Percentiles rank a stretch among this genome's conserved stretches.
Conservation (phyloP, 2,329 filamentous ascomycete genomes). For the Sporothrix curviconia region DNA sequence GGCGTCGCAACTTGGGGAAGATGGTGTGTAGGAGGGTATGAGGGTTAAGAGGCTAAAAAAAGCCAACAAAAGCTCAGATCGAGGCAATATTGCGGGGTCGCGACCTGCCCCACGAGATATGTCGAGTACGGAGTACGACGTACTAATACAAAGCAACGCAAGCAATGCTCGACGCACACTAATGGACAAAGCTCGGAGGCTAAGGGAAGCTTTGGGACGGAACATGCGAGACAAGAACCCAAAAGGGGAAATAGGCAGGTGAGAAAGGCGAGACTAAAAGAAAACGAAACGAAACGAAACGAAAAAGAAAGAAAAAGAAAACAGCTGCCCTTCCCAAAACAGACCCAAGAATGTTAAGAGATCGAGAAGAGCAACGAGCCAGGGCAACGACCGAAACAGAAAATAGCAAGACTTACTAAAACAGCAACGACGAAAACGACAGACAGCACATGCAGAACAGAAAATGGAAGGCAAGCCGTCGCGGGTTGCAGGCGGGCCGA, state of each 20-base stretch:
- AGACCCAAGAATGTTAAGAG: neutral
- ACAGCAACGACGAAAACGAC: conserved; percentile 22
- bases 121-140: neutral
- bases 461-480: conserved; percentile 16
- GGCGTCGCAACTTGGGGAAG: conserved; percentile 2
- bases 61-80: neutral
- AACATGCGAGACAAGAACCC: too few relatives aligned
- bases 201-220: neutral
- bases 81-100: conserved; percentile 12
- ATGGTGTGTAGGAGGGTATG: neutral
- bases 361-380: neutral
- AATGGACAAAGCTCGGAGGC: conserved; percentile 1
- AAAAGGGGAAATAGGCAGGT: neutral
- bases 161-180: conserved; percentile 5
- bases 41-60: neutral
- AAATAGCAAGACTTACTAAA: conserved; percentile 17
- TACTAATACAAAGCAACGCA: conserved; percentile 1
- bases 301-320: neutral
- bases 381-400: neutral
- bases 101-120: neutral
- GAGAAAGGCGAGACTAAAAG: neutral
- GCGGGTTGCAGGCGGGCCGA: conserved; percentile 19
- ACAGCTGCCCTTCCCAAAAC: neutral
- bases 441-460: conserved; percentile 26
- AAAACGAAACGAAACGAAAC: conserved; percentile 10